Evolutionary conservation across 1,284 basidiomycete genomes (phyloP).

Genomic region (Phenoliferia sp.): DNA sequence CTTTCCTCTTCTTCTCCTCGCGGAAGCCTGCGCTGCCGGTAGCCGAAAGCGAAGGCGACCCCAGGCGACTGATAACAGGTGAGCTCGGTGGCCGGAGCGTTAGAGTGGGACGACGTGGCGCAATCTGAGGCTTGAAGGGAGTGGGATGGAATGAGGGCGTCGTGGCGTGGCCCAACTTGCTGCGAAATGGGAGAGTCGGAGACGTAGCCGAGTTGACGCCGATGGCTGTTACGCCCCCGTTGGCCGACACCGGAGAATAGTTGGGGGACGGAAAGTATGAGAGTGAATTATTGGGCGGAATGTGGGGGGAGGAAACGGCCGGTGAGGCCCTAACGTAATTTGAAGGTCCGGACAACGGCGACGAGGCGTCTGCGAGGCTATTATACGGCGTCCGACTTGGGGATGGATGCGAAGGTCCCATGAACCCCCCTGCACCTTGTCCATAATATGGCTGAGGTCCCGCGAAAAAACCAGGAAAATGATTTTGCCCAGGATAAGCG

Average conservation of each 20-base stretch:
- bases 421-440: background rate
- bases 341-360: background rate
- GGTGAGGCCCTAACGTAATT: no score
- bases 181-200: background rate
- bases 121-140: no score
- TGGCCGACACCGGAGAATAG: background rate
- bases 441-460: background rate
- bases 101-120: constrained; percentile 3
- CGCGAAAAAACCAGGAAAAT: background rate
- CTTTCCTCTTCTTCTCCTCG: constrained; percentile 16
- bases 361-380: background rate
- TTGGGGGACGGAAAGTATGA: no score
- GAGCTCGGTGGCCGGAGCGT: background rate
- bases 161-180: constrained; percentile 9
- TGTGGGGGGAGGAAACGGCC: no score
- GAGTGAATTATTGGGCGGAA: no score
- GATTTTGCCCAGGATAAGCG: background rate
- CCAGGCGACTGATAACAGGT: background rate
- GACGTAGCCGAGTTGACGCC: background rate
- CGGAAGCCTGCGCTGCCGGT: background rate
- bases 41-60: background rate
- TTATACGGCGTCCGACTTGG: background rate
- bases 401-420: background rate
- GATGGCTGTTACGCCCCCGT: background rate
- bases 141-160: constrained; percentile 7